Evolutionary conservation across 306 rosid genomes (phyloP), one percentile per base, ranked within the genome.

Genomic region (Cotoneaster glaucophyllus): DNA sequence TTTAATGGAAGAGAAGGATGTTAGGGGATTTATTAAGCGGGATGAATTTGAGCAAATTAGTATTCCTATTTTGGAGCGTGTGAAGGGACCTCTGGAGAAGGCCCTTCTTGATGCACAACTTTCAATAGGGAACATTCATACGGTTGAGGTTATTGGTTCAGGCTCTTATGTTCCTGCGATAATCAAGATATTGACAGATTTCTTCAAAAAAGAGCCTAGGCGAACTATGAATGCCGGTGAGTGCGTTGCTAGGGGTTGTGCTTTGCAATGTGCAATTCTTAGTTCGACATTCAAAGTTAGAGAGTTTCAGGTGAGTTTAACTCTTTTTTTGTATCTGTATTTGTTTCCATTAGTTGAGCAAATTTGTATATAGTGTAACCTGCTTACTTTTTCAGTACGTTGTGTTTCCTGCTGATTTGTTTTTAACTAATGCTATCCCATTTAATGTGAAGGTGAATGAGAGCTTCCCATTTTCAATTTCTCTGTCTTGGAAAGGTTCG

Each of bases 161-260:
- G 98, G 92, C n/a, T 96, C 99, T 81, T 93, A 98, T 9, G 86
- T 96, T 45, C 99, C 97, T 28, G 96, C 99, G 54, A 43, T 96
- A 54, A 80, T 89, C 70, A 92, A 82, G 77, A 96, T 96, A 75
- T 84, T 96, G 84, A 90, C 96, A 0, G 97, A 92, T 34, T 92
- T 92, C 81, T 92, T 95, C 83, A 80, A 81, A 26, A 96, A 92
- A 88, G 99, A 96, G 79, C 98, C 99, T 37, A 87, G 97, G 84
- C 87, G 99, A 43, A 96, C 99, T 68, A 92, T 96, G 98, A 96
- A 96, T 81, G 97, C 98, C 9, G 92, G 98, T 71, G 99, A 96
- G 73, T 92, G 99, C 78, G 96, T 96, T 75, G 96, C 97, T 32
- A 86, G 89, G 77, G 99, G 99, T 67, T 86, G 91, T 85, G 99